Base-by-base conservation (phyloP, 495 filamentous ascomycete species). In the Aspergillus egyptiacus region DNA sequence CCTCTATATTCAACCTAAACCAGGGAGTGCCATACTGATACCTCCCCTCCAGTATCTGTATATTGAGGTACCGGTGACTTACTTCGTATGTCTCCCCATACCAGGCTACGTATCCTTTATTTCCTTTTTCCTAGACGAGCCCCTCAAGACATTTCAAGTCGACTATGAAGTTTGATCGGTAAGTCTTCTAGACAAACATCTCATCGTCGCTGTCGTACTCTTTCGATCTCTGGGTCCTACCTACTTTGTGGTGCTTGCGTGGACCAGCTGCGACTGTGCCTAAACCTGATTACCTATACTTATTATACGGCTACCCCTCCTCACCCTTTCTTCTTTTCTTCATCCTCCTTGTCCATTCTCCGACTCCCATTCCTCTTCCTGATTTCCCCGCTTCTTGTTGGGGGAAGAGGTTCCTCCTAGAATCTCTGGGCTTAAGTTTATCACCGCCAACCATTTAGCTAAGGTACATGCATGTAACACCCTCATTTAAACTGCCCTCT, bases 361-460 rank as follows among this genome's bases (percentile, higher is more conserved):
- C n/a, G n/a, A n/a, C n/a, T 39, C 19, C 11, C 19, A 1, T 20
- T 13, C 36, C 9, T 6, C 5, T 30, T 25, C 35, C 27, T 49
- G 51, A 51, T 53, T 59, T 60, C 59, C 62, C 62, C 64, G 41
- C 56, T 64, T 61, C 56, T 62, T 34, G 47, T 47, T 37, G n/a
- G n/a, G n/a, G n/a, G n/a, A n/a, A 43, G 45, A 51, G 30, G 55
- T 25, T 37, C 46, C 55, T 46, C 48, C 52, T 36, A 55, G 30
- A 55, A 63, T 53, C 48, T 60, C 58, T 39, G 18, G 32, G 41
- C 41, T 39, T 25, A 31, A 17, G 46, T 53, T 27, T 45, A 44
- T 57, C 46, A 33, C 37, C 46, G 18, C 49, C 48, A 50, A 43
- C 32, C 32, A 48, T 50, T 36, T 50, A 47, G 46, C n/a, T n/a